A percentile compares a stretch with the other conserved stretches of the same genome.
These are phyloP conservation scores for Trichomonas tenax DNA, from an alignment of 208 protist genomes.

Conservation along the genomic window DNA sequence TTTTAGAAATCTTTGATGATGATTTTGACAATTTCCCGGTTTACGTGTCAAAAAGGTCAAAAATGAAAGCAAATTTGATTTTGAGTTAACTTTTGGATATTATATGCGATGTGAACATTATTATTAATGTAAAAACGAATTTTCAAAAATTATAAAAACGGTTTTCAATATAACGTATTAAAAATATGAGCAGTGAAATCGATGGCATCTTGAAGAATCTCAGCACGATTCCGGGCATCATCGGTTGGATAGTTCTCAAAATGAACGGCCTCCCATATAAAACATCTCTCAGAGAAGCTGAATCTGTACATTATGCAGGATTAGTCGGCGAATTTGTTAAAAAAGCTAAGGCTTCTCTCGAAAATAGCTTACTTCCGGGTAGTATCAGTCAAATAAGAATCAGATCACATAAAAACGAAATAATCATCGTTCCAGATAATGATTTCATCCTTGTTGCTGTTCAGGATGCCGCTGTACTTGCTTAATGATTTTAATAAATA, in stretches of 20 bases:
- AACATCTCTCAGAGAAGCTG: neutral
- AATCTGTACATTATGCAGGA: neutral
- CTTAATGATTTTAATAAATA: neutral
- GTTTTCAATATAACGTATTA: too few relatives aligned
- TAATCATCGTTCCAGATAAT: neutral
- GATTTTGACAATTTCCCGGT: too few relatives aligned
- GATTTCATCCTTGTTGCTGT: neutral
- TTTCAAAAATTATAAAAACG: too few relatives aligned
- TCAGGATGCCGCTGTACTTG: neutral
- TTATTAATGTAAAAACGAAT: too few relatives aligned
- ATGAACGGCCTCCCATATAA: neutral
- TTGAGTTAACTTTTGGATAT: too few relatives aligned
- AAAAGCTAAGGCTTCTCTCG: neutral
- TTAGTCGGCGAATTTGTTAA: neutral
- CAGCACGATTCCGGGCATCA: neutral
- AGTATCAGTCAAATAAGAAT: neutral
- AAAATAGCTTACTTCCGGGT: neutral
- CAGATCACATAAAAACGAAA: slow-evolving; percentile 9
- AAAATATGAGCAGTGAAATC: neutral
- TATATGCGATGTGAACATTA: too few relatives aligned
- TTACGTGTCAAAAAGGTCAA: too few relatives aligned
- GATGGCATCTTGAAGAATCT: neutral
- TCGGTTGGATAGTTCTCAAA: neutral
- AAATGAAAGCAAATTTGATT: too few relatives aligned
- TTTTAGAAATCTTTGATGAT: too few relatives aligned